Evolutionary conservation across 2,329 filamentous ascomycete species (phyloP).

Genomic region (Colletotrichum abscissum): DNA sequence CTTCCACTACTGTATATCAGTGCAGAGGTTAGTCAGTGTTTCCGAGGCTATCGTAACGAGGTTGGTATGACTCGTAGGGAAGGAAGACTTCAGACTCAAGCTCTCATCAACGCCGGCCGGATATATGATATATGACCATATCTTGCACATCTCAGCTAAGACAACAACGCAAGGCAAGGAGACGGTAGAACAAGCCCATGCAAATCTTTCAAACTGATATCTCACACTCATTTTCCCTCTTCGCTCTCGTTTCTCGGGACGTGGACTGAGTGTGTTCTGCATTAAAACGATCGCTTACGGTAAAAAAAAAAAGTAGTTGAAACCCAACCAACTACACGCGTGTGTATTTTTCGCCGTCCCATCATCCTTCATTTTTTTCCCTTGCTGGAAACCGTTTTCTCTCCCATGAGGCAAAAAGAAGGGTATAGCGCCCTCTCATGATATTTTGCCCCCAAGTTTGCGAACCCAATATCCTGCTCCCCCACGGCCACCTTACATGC

Average conservation of each 20-base stretch:
- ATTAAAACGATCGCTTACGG: slow-evolving; percentile 35
- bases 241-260: not conserved
- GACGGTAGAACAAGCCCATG: not conserved
- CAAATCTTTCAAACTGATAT: not conserved
- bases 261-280: slow-evolving; percentile 7
- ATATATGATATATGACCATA: not conserved
- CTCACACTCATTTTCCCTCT: slow-evolving; percentile 4
- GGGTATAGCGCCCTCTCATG: slow-evolving; percentile 24
- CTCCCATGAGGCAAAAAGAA: slow-evolving; percentile 7
- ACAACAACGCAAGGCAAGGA: not conserved
- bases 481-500: slow-evolving; percentile 23
- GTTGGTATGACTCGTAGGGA: not conserved
- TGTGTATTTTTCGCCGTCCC: slow-evolving; percentile 25
- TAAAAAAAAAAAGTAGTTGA: slow-evolving; percentile 25
- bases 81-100: not conserved
- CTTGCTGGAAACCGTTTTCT: not conserved
- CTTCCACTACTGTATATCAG: not conserved
- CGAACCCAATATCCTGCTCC: slow-evolving; percentile 16
- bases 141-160: not conserved
- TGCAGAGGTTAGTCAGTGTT: not conserved
- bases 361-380: slow-evolving; percentile 4
- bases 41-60: too few species aligned
- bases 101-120: slow-evolving; percentile 1
- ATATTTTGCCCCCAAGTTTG: slow-evolving; percentile 2
- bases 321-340: slow-evolving; percentile 25